Evolutionary conservation across 2,329 filamentous ascomycete species (phyloP).

Genomic region (Laburnicola sp.): DNA sequence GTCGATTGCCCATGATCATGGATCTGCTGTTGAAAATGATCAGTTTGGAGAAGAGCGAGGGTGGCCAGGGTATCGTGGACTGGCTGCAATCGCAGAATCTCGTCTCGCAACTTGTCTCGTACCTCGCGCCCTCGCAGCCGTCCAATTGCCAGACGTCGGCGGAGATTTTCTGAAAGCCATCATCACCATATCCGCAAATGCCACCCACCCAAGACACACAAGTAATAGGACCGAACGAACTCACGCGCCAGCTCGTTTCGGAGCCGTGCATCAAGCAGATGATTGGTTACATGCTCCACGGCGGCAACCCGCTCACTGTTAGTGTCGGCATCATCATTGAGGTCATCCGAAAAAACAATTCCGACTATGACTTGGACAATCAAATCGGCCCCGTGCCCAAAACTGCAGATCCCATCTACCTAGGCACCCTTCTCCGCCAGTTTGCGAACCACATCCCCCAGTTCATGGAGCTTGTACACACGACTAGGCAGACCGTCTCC

Average conservation of each 20-base stretch:
- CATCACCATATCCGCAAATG: slow-evolving; percentile 97
- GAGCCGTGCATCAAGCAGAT: slow-evolving; percentile 78
- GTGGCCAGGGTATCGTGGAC: slow-evolving; percentile 91
- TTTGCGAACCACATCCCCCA: slow-evolving; percentile 91
- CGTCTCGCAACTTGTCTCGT: slow-evolving; percentile 83
- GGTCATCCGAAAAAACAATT: slow-evolving; percentile 99
- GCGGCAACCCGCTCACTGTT: slow-evolving; percentile 91
- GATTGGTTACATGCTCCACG: slow-evolving; percentile 88
- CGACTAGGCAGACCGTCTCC: slow-evolving; percentile 63
- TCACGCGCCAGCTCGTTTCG: slow-evolving; percentile 93
- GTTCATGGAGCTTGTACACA: slow-evolving; percentile 89
- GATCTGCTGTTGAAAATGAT: slow-evolving; percentile 96
- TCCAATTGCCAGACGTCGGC: slow-evolving; percentile 91
- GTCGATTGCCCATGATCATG: slow-evolving; percentile 99
- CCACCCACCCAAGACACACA: slow-evolving; percentile 97
- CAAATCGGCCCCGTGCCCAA: slow-evolving; percentile 76
- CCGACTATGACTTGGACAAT: slow-evolving; percentile 94
- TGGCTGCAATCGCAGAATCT: slow-evolving; percentile 91
- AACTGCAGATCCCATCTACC: slow-evolving; percentile 93
- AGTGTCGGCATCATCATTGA: slow-evolving; percentile 98
- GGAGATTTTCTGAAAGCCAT: slow-evolving; percentile 98
- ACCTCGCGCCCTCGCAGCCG: slow-evolving; percentile 80
- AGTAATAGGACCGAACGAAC: slow-evolving; percentile 97
- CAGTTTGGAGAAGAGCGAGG: slow-evolving; percentile 88
- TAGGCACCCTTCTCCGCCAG: slow-evolving; percentile 83